Evolutionary conservation across 2,329 filamentous ascomycete species (phyloP).

Genomic region (Berkeleyomyces basicola): DNA sequence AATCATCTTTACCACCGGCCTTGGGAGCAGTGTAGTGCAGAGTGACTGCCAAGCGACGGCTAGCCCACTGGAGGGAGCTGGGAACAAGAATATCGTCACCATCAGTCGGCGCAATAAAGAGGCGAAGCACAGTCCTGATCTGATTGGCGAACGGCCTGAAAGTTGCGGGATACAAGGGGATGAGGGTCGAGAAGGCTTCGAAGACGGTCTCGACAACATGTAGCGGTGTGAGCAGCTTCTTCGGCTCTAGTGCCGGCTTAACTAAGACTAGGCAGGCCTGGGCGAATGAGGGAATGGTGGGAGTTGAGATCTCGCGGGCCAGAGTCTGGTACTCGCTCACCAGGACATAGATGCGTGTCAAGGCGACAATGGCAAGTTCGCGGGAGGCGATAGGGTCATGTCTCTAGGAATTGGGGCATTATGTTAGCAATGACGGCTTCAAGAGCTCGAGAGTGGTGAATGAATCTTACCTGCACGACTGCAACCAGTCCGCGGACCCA

Average conservation of each 20-base stretch:
- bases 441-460: too few species aligned
- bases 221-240: constrained; percentile 23
- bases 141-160: constrained; percentile 61
- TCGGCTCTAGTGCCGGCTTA: constrained; percentile 27
- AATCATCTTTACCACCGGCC: constrained; percentile 59
- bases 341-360: constrained; percentile 70
- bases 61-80: constrained; percentile 34
- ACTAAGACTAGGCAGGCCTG: constrained; percentile 54
- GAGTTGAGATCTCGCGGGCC: constrained; percentile 74
- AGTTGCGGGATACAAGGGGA: constrained; percentile 69
- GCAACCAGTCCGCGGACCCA: constrained; percentile 67
- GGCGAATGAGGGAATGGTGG: constrained; percentile 58
- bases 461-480: constrained; percentile 47
- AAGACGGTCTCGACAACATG: constrained; percentile 50
- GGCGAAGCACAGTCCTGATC: constrained; percentile 42
- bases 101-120: constrained; percentile 47
- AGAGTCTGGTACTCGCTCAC: constrained; percentile 71
- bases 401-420: constrained; percentile 38
- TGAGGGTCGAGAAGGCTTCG: constrained; percentile 51
- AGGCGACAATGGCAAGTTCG: constrained; percentile 56
- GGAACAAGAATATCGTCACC: constrained; percentile 34
- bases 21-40: constrained; percentile 71
- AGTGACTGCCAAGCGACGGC: constrained; percentile 50
- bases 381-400: constrained; percentile 60
- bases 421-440: constrained; percentile 15